These are phyloP conservation scores for Melanogaster broomeanus DNA, from an alignment of 768 basidiomycete species.

Conservation along the genomic window DNA sequence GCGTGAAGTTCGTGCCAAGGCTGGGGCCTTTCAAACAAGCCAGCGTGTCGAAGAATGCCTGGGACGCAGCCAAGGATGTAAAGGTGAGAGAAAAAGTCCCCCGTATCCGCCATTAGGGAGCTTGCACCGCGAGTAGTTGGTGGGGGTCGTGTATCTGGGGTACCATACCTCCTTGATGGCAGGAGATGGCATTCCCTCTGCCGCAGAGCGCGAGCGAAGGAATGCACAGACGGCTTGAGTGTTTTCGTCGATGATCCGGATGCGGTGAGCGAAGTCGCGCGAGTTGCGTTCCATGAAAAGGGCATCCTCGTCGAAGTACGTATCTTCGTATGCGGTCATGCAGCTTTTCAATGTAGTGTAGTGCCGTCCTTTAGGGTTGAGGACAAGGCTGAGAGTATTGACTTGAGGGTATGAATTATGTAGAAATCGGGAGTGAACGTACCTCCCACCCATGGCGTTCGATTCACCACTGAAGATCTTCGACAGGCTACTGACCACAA, in stretches of 20 bases:
- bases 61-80: conserved; percentile 62
- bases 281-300: conserved; percentile 99
- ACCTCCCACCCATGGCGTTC: conserved; percentile 99
- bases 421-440: conserved; percentile 22
- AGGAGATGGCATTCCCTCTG: conserved; percentile 35
- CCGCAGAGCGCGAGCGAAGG: conserved; percentile 59
- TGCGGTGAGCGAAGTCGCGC: conserved; percentile 81
- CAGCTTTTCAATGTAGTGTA: conserved; percentile 66
- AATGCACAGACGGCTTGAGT: conserved; percentile 81
- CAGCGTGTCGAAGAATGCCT: conserved; percentile 83
- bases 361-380: conserved; percentile 78
- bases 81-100: conserved; percentile 90
- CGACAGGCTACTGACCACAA: conserved; percentile 88
- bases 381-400: conserved; percentile 60
- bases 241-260: conserved; percentile 77
- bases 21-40: conserved; percentile 88
- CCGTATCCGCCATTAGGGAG: conserved; percentile 67
- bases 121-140: conserved; percentile 72
- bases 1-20: conserved; percentile 93
- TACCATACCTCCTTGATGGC: conserved; percentile 87
- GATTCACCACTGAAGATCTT: conserved; percentile 95
- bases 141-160: conserved; percentile 76
- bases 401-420: not conserved
- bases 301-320: conserved; percentile 88
- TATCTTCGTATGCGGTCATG: conserved; percentile 74